phyloP scores from a whole-genome alignment of 192 early-diverging fungal genomes.

The Gigaspora rosea region DNA sequence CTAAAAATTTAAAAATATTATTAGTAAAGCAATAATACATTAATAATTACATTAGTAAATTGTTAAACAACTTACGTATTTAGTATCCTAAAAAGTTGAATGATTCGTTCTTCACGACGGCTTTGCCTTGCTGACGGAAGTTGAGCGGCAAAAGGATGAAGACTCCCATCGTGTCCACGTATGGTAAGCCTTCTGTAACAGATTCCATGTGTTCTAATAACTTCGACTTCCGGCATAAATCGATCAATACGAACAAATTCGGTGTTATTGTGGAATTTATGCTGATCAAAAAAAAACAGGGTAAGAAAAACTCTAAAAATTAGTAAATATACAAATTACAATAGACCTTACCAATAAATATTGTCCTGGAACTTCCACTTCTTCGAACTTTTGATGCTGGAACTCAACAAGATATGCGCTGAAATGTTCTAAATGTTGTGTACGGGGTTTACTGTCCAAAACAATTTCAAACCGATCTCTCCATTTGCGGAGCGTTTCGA shows the following conservation, averaged over 20 bases:
- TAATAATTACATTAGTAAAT: neutral
- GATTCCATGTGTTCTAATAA: conserved; percentile 73
- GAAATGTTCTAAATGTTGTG: conserved; percentile 83
- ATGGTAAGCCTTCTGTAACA: conserved; percentile 83
- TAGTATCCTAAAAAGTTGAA: conserved; percentile 92
- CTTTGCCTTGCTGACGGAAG: conserved; percentile 87
- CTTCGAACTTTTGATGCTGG: conserved; percentile 98
- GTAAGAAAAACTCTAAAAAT: too few relatives aligned
- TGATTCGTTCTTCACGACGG: conserved; percentile 92
- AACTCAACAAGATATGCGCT: conserved; percentile 96
- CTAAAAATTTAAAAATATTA: conserved; percentile 34
- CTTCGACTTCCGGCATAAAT: conserved; percentile 89
- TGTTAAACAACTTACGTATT: conserved; percentile 57
- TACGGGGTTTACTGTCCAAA: conserved; percentile 79
- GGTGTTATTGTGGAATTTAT: conserved; percentile 71
- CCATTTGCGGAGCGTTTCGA: conserved; percentile 89
- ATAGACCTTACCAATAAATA: conserved; percentile 72
- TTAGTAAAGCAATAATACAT: neutral
- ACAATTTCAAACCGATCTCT: conserved; percentile 88
- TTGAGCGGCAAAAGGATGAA: conserved; percentile 92
- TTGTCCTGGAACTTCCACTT: conserved; percentile 98
- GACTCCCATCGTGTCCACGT: conserved; percentile 87
- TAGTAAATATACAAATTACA: neutral
- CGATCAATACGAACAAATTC: conserved; percentile 96
- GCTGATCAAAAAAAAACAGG: conserved; percentile 13